Evolutionary conservation across 139 green algal species (phyloP).

Genomic region (Diplosphaera chodatii): DNA sequence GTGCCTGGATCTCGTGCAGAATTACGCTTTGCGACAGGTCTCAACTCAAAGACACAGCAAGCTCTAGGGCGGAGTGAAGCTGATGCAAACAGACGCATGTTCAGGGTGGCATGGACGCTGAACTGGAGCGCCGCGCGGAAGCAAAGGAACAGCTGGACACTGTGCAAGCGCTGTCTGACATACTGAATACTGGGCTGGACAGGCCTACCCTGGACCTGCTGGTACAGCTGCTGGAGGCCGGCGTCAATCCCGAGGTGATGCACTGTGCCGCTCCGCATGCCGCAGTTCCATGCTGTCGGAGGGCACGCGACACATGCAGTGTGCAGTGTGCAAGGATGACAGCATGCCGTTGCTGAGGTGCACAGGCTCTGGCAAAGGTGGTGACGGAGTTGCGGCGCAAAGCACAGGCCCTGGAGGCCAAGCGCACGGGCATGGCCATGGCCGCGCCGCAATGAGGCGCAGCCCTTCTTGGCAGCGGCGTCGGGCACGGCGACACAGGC

Average conservation of each 20-base stretch:
- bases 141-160: conserved; percentile 31
- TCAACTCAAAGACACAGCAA: too few species aligned
- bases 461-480: too few species aligned
- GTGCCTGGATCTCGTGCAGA: too few species aligned
- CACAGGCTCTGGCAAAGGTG: conserved; percentile 62
- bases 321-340: too few species aligned
- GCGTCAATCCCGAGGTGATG: conserved; percentile 75
- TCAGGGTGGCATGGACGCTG: background rate
- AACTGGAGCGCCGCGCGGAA: background rate
- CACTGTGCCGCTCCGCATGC: too few species aligned
- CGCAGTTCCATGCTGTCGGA: too few species aligned
- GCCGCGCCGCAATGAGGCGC: background rate
- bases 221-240: conserved; percentile 60
- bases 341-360: too few species aligned
- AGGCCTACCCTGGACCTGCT: conserved; percentile 64
- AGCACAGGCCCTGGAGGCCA: conserved; percentile 30
- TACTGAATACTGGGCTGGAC: conserved; percentile 62
- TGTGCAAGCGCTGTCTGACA: conserved; percentile 40
- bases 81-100: too few species aligned
- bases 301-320: too few species aligned
- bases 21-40: too few species aligned
- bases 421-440: background rate
- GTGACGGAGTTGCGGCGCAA: conserved; percentile 59
- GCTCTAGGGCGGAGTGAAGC: too few species aligned
- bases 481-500: too few species aligned